phyloP scores from a whole-genome alignment of 75 land plant genomes.

The Pinus taeda region DNA sequence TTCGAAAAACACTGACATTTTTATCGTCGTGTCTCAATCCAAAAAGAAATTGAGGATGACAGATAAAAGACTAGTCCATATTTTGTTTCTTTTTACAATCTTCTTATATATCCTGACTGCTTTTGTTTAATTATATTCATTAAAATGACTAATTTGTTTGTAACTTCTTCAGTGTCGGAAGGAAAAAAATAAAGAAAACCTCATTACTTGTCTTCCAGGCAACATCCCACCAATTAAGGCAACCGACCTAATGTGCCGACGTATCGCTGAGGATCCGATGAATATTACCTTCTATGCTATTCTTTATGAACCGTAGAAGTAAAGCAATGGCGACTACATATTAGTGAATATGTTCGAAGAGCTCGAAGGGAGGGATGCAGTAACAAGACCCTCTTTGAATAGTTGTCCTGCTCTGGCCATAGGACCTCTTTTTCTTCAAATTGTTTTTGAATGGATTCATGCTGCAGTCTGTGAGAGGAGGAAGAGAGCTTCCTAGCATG shows the following conservation, averaged over 20 bases:
- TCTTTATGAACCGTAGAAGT: neutral
- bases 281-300: neutral
- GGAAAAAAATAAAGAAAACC: too few relatives aligned
- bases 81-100: too few relatives aligned
- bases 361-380: neutral
- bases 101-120: too few relatives aligned
- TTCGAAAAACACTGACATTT: too few relatives aligned
- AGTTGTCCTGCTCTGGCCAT: neutral
- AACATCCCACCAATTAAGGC: too few relatives aligned
- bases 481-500: neutral
- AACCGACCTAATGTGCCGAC: neutral
- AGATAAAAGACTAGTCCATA: too few relatives aligned
- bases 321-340: neutral
- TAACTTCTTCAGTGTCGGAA: too few relatives aligned
- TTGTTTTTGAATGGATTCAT: neutral
- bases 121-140: too few relatives aligned
- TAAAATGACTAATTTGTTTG: too few relatives aligned
- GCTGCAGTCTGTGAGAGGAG: neutral
- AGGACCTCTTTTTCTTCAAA: conserved; percentile 1
- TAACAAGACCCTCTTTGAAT: neutral
- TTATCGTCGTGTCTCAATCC: too few relatives aligned
- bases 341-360: neutral
- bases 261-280: neutral
- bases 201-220: too few relatives aligned
- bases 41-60: too few relatives aligned